Conservation (phyloP, 495 filamentous ascomycete species). For the Amniculicola lignicola region DNA sequence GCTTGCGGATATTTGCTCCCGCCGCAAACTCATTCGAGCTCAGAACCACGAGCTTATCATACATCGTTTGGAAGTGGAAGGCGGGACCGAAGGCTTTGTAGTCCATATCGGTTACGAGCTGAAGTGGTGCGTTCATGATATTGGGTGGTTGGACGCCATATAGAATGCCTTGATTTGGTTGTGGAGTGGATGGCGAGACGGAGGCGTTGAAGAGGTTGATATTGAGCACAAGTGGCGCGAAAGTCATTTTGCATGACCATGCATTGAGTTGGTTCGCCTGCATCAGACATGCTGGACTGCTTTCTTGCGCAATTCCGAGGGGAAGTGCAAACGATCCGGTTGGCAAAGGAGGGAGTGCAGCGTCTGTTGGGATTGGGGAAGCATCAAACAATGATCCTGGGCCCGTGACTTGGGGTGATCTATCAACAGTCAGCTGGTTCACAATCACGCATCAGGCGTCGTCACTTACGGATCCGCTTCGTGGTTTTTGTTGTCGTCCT, state of each 20-base stretch:
- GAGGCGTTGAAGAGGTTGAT: slow-evolving; percentile 40
- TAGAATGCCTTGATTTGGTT: slow-evolving; percentile 39
- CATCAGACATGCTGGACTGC: slow-evolving; percentile 64
- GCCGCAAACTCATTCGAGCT: slow-evolving; percentile 50
- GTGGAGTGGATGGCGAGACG: slow-evolving; percentile 32
- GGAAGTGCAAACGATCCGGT: slow-evolving; percentile 65
- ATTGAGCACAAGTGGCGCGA: slow-evolving; percentile 35
- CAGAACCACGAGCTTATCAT: slow-evolving; percentile 81
- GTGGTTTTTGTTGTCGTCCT: slow-evolving; percentile 1
- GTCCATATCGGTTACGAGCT: slow-evolving; percentile 64
- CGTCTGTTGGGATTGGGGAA: slow-evolving; percentile 58
- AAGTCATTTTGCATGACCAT: slow-evolving; percentile 63
- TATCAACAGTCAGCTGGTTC: neutral
- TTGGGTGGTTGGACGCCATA: slow-evolving; percentile 67
- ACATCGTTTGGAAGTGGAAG: slow-evolving; percentile 65
- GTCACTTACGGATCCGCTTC: slow-evolving; percentile 27
- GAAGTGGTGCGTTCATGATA: slow-evolving; percentile 51
- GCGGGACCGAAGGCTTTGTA: slow-evolving; percentile 64
- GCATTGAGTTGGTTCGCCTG: slow-evolving; percentile 57
- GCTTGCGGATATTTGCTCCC: slow-evolving; percentile 9
- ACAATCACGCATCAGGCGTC: neutral
- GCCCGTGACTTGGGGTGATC: slow-evolving; percentile 12
- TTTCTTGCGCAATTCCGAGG: slow-evolving; percentile 51
- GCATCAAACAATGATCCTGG: slow-evolving; percentile 61
- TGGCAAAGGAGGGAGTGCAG: slow-evolving; percentile 57